These are phyloP conservation scores for Rachicladosporium sp. DNA, from an alignment of 2,329 filamentous ascomycete genomes.

Conservation along the genomic window DNA sequence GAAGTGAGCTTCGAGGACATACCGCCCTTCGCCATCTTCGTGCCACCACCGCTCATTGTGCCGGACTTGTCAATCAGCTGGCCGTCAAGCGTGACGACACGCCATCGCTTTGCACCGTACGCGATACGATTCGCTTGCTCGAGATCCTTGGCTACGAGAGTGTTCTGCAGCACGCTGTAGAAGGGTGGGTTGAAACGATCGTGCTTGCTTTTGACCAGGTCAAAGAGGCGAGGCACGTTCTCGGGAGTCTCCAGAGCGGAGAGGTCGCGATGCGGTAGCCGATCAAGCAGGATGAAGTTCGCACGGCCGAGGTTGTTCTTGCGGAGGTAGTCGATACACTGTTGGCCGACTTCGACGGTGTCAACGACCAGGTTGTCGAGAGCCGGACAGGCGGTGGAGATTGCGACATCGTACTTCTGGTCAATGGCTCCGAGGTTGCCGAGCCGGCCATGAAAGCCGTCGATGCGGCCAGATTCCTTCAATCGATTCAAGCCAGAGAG, in stretches of 20 bases:
- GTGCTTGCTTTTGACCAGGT: slow-evolving; percentile 80
- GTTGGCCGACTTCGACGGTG: slow-evolving; percentile 87
- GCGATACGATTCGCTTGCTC: slow-evolving; percentile 96
- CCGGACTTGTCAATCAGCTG: slow-evolving; percentile 96
- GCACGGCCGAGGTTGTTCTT: slow-evolving; percentile 95
- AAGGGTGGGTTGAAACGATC: slow-evolving; percentile 81
- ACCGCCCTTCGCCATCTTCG: slow-evolving; percentile 73
- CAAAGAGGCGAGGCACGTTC: slow-evolving; percentile 81
- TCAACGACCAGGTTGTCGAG: slow-evolving; percentile 96
- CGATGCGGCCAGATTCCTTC: slow-evolving; percentile 90
- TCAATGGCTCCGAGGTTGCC: slow-evolving; percentile 93
- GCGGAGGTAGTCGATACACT: slow-evolving; percentile 92
- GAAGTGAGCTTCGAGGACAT: slow-evolving; percentile 96
- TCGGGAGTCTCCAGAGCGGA: slow-evolving; percentile 78
- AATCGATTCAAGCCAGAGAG: slow-evolving; percentile 84
- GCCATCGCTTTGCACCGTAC: slow-evolving; percentile 86
- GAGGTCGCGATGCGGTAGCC: slow-evolving; percentile 66
- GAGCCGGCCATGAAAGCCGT: slow-evolving; percentile 89
- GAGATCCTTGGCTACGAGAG: slow-evolving; percentile 80
- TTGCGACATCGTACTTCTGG: slow-evolving; percentile 89
- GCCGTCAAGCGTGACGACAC: slow-evolving; percentile 88
- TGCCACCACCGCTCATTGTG: slow-evolving; percentile 97
- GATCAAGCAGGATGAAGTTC: slow-evolving; percentile 93
- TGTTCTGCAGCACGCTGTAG: slow-evolving; percentile 91
- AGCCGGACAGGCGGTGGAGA: slow-evolving; percentile 84